Conservation (phyloP, 352 stramenopile species). For the Phytophthora constricta region DNA sequence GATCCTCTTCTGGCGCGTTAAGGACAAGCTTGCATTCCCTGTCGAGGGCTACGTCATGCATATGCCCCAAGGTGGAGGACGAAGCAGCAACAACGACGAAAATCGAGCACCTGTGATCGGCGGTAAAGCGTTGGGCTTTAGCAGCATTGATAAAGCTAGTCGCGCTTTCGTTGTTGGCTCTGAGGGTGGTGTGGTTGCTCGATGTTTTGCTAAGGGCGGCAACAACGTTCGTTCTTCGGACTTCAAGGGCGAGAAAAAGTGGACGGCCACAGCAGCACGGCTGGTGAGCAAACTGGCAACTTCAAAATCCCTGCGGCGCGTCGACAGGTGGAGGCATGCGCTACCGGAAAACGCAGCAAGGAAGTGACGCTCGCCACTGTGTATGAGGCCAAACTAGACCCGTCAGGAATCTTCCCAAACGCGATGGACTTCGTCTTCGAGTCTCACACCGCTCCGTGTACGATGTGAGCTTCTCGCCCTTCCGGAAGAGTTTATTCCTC, state of each 20-base stretch:
- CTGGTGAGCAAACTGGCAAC: constrained; percentile 66
- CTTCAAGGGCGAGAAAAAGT: constrained; percentile 84
- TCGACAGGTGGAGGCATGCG: constrained; percentile 73
- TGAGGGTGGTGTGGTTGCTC: constrained; percentile 69
- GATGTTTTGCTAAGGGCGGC: constrained; percentile 67
- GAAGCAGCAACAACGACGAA: constrained; percentile 16
- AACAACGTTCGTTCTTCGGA: constrained; percentile 52
- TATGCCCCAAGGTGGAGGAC: constrained; percentile 31
- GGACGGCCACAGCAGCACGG: constrained; percentile 67
- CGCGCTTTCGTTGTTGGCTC: constrained; percentile 79
- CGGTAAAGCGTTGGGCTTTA: constrained; percentile 72
- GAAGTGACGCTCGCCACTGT: constrained; percentile 75
- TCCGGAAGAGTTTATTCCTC: constrained; percentile 83
- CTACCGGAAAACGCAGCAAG: constrained; percentile 63
- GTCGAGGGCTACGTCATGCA: constrained; percentile 89
- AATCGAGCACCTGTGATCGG: constrained; percentile 47
- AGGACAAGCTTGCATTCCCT: constrained; percentile 86
- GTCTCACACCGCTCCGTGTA: constrained; percentile 80
- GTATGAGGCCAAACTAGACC: constrained; percentile 79
- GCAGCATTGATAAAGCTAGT: constrained; percentile 69
- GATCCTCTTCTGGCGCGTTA: constrained; percentile 86
- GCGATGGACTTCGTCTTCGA: constrained; percentile 84
- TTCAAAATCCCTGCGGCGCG: constrained; percentile 53
- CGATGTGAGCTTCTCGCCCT: constrained; percentile 82
- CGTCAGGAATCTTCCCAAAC: constrained; percentile 59